phyloP scores from a whole-genome alignment of 2,329 filamentous ascomycete species.

The Hymenoscyphus albidus region DNA sequence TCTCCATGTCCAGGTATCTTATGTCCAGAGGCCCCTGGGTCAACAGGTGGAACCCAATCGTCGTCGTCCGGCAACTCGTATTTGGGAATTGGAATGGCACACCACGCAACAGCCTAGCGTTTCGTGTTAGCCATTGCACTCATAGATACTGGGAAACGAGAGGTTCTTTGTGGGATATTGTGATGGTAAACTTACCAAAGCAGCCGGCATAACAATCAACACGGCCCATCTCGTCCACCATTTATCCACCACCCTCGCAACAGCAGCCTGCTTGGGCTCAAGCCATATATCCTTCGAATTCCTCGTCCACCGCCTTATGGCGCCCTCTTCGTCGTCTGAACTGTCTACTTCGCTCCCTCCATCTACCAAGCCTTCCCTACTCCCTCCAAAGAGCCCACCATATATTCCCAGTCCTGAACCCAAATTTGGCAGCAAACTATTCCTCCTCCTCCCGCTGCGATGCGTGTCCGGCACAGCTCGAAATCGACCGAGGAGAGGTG shows the following conservation, averaged over 20 bases:
- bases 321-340: constrained; percentile 28
- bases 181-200: constrained; percentile 45
- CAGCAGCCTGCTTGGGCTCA: constrained; percentile 54
- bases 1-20: constrained; percentile 59
- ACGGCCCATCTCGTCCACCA: constrained; percentile 63
- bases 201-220: constrained; percentile 58
- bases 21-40: constrained; percentile 28
- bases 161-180: neutral
- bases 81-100: constrained; percentile 61
- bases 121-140: constrained; percentile 15
- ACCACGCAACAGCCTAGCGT: constrained; percentile 58
- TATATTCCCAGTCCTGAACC: constrained; percentile 38
- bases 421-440: constrained; percentile 20
- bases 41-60: constrained; percentile 12
- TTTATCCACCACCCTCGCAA: constrained; percentile 53
- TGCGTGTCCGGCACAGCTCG: constrained; percentile 54
- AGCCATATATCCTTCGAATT: constrained; percentile 54
- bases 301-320: constrained; percentile 31
- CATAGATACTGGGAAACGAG: neutral
- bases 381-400: constrained; percentile 45
- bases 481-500: constrained; percentile 61
- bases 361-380: constrained; percentile 29
- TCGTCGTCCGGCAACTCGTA: constrained; percentile 50
- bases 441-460: constrained; percentile 22
- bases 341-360: constrained; percentile 36